A percentile compares a stretch with the other conserved stretches of the same genome.
These are phyloP conservation scores for Leccinum subrobustum DNA, from an alignment of 1,284 basidiomycete genomes.

Conservation along the genomic window DNA sequence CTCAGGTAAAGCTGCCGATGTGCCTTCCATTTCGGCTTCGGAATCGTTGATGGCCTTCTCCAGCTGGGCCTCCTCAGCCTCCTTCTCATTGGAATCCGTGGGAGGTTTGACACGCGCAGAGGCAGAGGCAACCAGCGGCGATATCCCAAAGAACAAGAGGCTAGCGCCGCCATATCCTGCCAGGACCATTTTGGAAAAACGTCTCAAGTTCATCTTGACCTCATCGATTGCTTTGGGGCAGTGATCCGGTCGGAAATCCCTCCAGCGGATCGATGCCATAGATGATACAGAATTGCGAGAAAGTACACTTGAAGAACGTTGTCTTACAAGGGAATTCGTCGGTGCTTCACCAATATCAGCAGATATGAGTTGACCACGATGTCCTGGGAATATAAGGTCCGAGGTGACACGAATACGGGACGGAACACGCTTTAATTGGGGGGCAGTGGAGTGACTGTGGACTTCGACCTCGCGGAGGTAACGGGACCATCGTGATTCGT, in stretches of 20 bases:
- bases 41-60: conserved; percentile 66
- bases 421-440: conserved; percentile 36
- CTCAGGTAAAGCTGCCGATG: conserved; percentile 34
- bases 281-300: conserved; percentile 33
- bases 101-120: conserved; percentile 27
- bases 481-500: conserved; percentile 66
- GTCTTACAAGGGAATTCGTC: conserved; percentile 27
- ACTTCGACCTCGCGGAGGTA: conserved; percentile 65
- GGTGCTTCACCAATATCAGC: conserved; percentile 68
- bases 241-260: conserved; percentile 27
- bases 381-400: conserved; percentile 62
- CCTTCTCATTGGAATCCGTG: conserved; percentile 39
- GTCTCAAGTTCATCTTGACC: conserved; percentile 64
- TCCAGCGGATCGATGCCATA: conserved; percentile 29
- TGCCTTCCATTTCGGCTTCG: conserved; percentile 59
- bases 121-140: conserved; percentile 39
- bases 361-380: conserved; percentile 64
- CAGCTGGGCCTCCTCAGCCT: conserved; percentile 57
- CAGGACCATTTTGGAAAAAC: conserved; percentile 75
- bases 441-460: conserved; percentile 41
- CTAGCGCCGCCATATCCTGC: conserved; percentile 79
- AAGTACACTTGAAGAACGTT: conserved; percentile 29
- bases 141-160: conserved; percentile 74
- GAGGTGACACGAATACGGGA: conserved; percentile 68
- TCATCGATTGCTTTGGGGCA: conserved; percentile 45